Base-by-base conservation (phyloP, 306 rosid species). In the Rosa lucieae region DNA sequence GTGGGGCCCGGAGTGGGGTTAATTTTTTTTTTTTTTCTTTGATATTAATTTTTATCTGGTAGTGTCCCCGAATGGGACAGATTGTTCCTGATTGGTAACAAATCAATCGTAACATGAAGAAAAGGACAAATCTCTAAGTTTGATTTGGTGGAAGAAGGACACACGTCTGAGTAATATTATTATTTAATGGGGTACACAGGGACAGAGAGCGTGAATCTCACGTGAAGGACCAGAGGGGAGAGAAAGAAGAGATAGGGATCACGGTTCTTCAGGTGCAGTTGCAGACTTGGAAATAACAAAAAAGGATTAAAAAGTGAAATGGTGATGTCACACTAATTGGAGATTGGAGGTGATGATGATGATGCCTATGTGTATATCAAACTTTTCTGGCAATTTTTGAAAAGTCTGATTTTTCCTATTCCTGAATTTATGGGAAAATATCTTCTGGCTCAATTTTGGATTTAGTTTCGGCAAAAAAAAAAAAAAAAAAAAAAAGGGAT, bases 11-110 rank as follows among this genome's bases (percentile, higher is more conserved):
- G 17, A 0, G 10, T 0, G 11, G 4, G 23, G 21, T 52, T 52
- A 3, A 15, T 65, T 13, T 29, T 21, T 26, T 26, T n/a, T n/a
- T n/a, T 26, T 70, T 56, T 69, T 52, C 0, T 35, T 9, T 10
- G 1, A 3, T 15, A 1, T 2, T 1, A 35, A 10, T 18, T 0
- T 6, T 9, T 6, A 39, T 58, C 0, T 37, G 79, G 87, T 81
- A 78, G 70, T 44, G 70, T 44, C 37, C 86, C 69, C 72, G 76
- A 82, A 44, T 62, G 48, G 68, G 73, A 80, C 87, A 59, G 74
- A 37, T 65, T 69, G 70, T 73, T 84, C 68, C 39, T 44, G 70
- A 76, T 88, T 73, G 88, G 84, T 67, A 78, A 26, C 29, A 26
- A 26, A 26, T 26, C 29, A 26, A 26, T 26, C 29, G 29, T 26